A percentile compares a stretch with the other conserved stretches of the same genome.
Evolutionary conservation across 2,329 filamentous ascomycete genomes (phyloP).

Genomic region (Colletotrichum brevisporum): DNA sequence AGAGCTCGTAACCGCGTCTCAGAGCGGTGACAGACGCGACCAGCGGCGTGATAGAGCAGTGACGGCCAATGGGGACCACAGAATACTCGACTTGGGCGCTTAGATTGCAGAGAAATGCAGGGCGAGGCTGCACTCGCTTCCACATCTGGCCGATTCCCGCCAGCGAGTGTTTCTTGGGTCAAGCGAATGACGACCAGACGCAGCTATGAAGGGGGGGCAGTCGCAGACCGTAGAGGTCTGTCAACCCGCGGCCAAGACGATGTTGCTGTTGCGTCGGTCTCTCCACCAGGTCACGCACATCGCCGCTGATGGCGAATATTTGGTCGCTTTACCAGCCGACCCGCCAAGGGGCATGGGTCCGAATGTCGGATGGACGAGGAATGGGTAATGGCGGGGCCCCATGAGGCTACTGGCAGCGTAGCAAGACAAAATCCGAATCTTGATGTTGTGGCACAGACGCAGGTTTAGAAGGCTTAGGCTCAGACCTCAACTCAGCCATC

Average conservation of each 20-base stretch:
- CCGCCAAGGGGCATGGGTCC: conserved; percentile 9
- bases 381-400: conserved; percentile 3
- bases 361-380: background rate
- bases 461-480: conserved; percentile 13
- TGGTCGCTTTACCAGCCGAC: conserved; percentile 9
- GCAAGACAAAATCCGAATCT: background rate
- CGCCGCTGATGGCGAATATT: background rate
- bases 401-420: conserved; percentile 25
- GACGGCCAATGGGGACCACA: conserved; percentile 35
- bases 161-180: conserved; percentile 11
- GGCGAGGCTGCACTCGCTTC: conserved; percentile 7
- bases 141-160: conserved; percentile 18
- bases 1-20: conserved; percentile 29
- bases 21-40: conserved; percentile 34
- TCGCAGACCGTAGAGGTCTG: conserved; percentile 1
- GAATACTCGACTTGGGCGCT: conserved; percentile 39
- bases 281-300: background rate
- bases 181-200: conserved; percentile 9
- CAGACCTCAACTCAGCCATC: conserved; percentile 25
- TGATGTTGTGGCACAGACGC: conserved; percentile 27
- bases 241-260: background rate
- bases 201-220: conserved; percentile 10
- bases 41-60: conserved; percentile 24
- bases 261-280: conserved; percentile 1
- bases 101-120: conserved; percentile 21